Evolutionary conservation across 768 basidiomycete species (phyloP).

Genomic region (Trametes meyenii): DNA sequence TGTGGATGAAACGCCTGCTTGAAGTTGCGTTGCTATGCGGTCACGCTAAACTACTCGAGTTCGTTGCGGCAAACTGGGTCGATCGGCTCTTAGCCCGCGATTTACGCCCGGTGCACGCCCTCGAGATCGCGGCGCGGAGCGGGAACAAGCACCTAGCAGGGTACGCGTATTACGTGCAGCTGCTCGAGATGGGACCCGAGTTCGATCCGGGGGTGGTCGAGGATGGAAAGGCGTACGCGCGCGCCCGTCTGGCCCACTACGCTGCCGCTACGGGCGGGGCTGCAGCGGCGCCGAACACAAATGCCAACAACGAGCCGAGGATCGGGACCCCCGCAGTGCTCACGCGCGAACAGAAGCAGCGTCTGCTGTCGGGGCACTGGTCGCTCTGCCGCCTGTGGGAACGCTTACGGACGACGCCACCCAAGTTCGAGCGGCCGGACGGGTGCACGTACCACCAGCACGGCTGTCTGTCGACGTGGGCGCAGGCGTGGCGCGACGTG

Average conservation of each 20-base stretch:
- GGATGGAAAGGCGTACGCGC: slow-evolving; percentile 14
- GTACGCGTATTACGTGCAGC: slow-evolving; percentile 41
- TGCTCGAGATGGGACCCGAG: slow-evolving; percentile 31
- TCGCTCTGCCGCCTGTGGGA: slow-evolving; percentile 41
- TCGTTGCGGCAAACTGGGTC: slow-evolving; percentile 39
- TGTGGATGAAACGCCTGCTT: slow-evolving; percentile 38
- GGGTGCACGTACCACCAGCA: slow-evolving; percentile 41
- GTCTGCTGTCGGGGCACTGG: slow-evolving; percentile 40
- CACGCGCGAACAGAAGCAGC: slow-evolving; percentile 34
- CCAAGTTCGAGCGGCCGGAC: slow-evolving; percentile 34
- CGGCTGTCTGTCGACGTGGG: slow-evolving; percentile 43
- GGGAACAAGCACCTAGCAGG: slow-evolving; percentile 34
- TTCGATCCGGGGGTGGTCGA: slow-evolving; percentile 24
- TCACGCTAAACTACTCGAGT: slow-evolving; percentile 29
- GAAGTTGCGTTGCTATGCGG: slow-evolving; percentile 39
- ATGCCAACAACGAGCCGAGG: background rate
- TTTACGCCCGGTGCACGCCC: slow-evolving; percentile 35
- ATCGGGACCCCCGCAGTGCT: slow-evolving; percentile 27
- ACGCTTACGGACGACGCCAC: slow-evolving; percentile 32
- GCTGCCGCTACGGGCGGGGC: background rate
- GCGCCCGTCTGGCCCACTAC: background rate
- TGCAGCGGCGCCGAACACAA: background rate
- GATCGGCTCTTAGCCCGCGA: slow-evolving; percentile 36
- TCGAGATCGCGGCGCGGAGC: slow-evolving; percentile 35
- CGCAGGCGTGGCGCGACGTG: slow-evolving; percentile 37